Conservation (phyloP, 2,329 filamentous ascomycete genomes). For the Stagonosporopsis vannaccii region DNA sequence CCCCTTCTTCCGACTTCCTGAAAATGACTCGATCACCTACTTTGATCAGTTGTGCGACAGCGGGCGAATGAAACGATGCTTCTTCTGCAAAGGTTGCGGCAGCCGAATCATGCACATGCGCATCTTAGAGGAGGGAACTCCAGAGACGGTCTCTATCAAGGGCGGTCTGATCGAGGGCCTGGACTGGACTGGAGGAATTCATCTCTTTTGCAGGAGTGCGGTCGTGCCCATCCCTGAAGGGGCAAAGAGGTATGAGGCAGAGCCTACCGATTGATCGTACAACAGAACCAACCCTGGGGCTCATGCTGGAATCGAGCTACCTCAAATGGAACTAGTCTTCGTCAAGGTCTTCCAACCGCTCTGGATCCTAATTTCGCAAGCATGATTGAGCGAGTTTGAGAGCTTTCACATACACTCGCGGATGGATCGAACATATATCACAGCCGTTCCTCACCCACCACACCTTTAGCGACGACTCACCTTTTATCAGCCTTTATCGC, state of each 20-base stretch:
- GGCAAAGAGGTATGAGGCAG: slow-evolving; percentile 64
- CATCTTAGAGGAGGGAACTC: slow-evolving; percentile 48
- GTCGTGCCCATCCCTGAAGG: slow-evolving; percentile 74
- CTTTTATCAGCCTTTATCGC: not conserved
- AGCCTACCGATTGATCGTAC: slow-evolving; percentile 47
- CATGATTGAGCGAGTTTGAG: slow-evolving; percentile 16
- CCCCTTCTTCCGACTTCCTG: slow-evolving; percentile 67
- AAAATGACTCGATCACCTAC: slow-evolving; percentile 34
- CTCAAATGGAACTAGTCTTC: not conserved
- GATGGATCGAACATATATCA: not conserved
- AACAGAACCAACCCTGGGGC: not conserved
- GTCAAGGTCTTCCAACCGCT: not conserved
- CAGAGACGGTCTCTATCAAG: slow-evolving; percentile 64
- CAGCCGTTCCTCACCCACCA: not conserved
- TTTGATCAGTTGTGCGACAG: slow-evolving; percentile 32
- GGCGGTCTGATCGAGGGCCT: slow-evolving; percentile 71
- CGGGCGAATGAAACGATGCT: slow-evolving; percentile 34
- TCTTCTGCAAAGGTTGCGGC: slow-evolving; percentile 63
- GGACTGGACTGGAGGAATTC: slow-evolving; percentile 52
- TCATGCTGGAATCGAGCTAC: not conserved
- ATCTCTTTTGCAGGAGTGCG: slow-evolving; percentile 73
- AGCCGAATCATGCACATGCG: slow-evolving; percentile 69
- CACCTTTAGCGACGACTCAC: not conserved
- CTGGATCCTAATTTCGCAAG: not conserved
- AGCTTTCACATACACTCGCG: not conserved